These are phyloP conservation scores for Calendula officinalis DNA, from an alignment of 129 eudicot species.

Conservation along the genomic window DNA sequence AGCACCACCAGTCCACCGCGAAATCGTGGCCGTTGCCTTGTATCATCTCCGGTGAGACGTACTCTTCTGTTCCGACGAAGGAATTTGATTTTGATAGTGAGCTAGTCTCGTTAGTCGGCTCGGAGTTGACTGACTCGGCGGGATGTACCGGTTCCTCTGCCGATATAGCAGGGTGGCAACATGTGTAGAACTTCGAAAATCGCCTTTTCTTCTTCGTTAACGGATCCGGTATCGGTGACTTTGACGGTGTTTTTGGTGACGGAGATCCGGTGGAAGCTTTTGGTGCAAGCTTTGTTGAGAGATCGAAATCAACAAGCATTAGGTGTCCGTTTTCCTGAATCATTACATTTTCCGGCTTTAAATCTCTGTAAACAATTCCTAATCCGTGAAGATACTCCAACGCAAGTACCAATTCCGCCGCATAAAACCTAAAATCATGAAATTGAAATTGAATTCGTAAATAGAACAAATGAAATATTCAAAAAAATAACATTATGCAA, in stretches of 20 bases:
- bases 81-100: slow-evolving; percentile 68
- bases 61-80: slow-evolving; percentile 98
- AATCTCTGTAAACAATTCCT: slow-evolving; percentile 88
- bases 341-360: slow-evolving; percentile 87
- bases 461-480: background rate
- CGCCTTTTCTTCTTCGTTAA: slow-evolving; percentile 31
- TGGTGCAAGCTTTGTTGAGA: slow-evolving; percentile 78
- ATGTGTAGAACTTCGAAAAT: slow-evolving; percentile 11
- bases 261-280: slow-evolving; percentile 33
- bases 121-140: slow-evolving; percentile 21
- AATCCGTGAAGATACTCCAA: slow-evolving; percentile 75
- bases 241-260: background rate
- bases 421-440: slow-evolving; percentile 59
- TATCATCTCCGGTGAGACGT: slow-evolving; percentile 89
- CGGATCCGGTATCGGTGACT: slow-evolving; percentile 12
- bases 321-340: slow-evolving; percentile 83
- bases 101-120: slow-evolving; percentile 27
- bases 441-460: background rate
- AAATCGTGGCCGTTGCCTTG: slow-evolving; percentile 81
- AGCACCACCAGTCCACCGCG: slow-evolving; percentile 91
- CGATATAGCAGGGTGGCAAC: slow-evolving; percentile 41
- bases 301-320: slow-evolving; percentile 92
- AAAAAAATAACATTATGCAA: slow-evolving; percentile 4
- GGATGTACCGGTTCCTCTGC: slow-evolving; percentile 46
- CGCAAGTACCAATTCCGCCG: slow-evolving; percentile 85